These are phyloP conservation scores for Kwoniella europaea DNA, from an alignment of 768 basidiomycete genomes.

Conservation along the genomic window DNA sequence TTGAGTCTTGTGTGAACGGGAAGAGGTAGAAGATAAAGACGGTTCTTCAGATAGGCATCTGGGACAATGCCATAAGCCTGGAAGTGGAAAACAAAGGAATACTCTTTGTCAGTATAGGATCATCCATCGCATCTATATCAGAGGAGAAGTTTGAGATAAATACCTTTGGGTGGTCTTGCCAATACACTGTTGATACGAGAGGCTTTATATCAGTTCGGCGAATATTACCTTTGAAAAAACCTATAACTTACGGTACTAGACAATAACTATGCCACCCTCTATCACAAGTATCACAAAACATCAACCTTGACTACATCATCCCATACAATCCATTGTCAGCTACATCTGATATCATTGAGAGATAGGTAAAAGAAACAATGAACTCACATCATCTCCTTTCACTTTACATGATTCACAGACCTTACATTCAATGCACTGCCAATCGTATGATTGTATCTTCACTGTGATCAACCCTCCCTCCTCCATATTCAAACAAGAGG, in stretches of 20 bases:
- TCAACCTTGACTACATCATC: slow-evolving; percentile 62
- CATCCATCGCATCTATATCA: slow-evolving; percentile 44
- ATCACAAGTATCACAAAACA: slow-evolving; percentile 95
- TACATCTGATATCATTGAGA: neutral
- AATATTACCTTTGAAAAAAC: slow-evolving; percentile 17
- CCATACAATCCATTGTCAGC: neutral
- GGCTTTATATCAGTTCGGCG: slow-evolving; percentile 62
- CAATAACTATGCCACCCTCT: slow-evolving; percentile 61
- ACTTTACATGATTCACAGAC: slow-evolving; percentile 81
- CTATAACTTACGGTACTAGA: slow-evolving; percentile 42
- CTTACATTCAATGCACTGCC: slow-evolving; percentile 92
- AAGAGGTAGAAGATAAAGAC: neutral
- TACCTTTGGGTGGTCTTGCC: slow-evolving; percentile 71
- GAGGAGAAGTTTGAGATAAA: slow-evolving; percentile 77
- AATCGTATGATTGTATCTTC: slow-evolving; percentile 72
- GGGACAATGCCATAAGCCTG: slow-evolving; percentile 57
- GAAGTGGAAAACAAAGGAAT: neutral
- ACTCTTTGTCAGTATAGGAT: neutral
- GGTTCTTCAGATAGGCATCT: slow-evolving; percentile 36
- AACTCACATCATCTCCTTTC: slow-evolving; percentile 86
- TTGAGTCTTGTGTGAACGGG: neutral
- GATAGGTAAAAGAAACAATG: neutral
- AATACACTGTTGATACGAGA: slow-evolving; percentile 65
- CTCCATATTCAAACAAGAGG: slow-evolving; percentile 73
- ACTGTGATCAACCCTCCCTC: slow-evolving; percentile 55